A percentile compares a stretch with the other conserved stretches of the same genome.
Evolutionary conservation across 2,329 filamentous ascomycete genomes (phyloP).

Genomic region (Diplodia sapinea): DNA sequence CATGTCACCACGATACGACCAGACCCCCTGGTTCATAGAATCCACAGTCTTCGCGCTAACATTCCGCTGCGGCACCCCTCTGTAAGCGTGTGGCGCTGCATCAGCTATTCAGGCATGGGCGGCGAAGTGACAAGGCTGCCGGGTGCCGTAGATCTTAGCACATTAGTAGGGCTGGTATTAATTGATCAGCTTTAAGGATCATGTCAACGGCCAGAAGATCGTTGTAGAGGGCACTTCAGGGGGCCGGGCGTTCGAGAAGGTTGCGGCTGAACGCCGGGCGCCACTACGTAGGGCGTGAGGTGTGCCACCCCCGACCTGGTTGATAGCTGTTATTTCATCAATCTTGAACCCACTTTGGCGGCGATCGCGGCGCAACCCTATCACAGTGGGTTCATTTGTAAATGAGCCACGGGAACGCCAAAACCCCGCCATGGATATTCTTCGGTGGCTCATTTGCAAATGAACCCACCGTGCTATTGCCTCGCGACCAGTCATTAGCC

Average conservation of each 20-base stretch:
- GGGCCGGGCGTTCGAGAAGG: not conserved
- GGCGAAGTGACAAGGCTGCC: constrained; percentile 8
- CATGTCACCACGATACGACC: too few species aligned
- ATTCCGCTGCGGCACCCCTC: too few species aligned
- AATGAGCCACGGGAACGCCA: too few species aligned
- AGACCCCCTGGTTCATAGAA: too few species aligned
- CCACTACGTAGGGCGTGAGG: not conserved
- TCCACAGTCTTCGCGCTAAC: too few species aligned
- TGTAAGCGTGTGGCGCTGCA: constrained; percentile 22
- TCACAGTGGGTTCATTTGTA: too few species aligned
- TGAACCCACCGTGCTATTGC: too few species aligned
- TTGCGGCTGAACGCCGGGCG: constrained; percentile 9
- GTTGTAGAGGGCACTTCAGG: not conserved
- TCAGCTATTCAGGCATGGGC: constrained; percentile 23
- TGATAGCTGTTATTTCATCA: not conserved
- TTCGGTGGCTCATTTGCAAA: too few species aligned
- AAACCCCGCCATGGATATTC: too few species aligned
- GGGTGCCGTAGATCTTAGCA: constrained; percentile 24
- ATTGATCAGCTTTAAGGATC: constrained; percentile 5
- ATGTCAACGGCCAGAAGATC: not conserved
- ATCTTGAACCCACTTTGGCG: constrained; percentile 3
- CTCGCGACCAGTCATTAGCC: not conserved
- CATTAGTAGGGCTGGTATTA: constrained; percentile 24
- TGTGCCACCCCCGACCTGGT: not conserved
- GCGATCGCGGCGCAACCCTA: not conserved